These are phyloP conservation scores for Chaetomiaceae sp. DNA, from an alignment of 2,329 filamentous ascomycete genomes.

Conservation along the genomic window DNA sequence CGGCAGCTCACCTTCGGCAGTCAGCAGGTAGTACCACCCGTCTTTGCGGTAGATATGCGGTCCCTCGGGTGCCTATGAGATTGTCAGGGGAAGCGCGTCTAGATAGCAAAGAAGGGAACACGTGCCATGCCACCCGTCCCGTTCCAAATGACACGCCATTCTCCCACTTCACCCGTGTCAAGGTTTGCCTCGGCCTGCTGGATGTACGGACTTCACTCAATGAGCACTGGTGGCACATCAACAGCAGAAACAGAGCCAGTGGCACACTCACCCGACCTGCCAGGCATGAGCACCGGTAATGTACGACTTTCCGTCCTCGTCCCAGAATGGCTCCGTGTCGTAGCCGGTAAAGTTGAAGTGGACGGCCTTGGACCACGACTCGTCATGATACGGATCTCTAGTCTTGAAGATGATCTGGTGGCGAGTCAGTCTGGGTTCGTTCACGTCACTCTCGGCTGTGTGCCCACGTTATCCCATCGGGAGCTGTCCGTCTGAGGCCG, in stretches of 20 bases:
- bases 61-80: slow-evolving; percentile 42
- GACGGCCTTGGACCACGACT: slow-evolving; percentile 44
- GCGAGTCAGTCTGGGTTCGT: no score
- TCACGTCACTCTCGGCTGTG: background rate
- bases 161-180: slow-evolving; percentile 36
- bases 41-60: slow-evolving; percentile 51
- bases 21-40: slow-evolving; percentile 48
- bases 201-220: slow-evolving; percentile 33
- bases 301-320: slow-evolving; percentile 50
- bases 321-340: slow-evolving; percentile 53
- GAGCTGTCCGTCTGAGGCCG: slow-evolving; percentile 30
- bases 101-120: background rate
- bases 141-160: slow-evolving; percentile 42
- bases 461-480: slow-evolving; percentile 37
- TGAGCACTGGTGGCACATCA: background rate
- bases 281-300: slow-evolving; percentile 30
- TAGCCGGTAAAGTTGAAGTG: slow-evolving; percentile 47
- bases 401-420: slow-evolving; percentile 44
- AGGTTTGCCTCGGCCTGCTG: slow-evolving; percentile 37
- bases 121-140: slow-evolving; percentile 39
- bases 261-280: slow-evolving; percentile 18
- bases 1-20: slow-evolving; percentile 42
- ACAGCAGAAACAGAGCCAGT: background rate
- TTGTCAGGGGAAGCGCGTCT: background rate
- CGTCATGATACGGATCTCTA: slow-evolving; percentile 37